phyloP scores from a whole-genome alignment of 1,139 yeast genomes.

The Sugiyamaella pinicola region DNA sequence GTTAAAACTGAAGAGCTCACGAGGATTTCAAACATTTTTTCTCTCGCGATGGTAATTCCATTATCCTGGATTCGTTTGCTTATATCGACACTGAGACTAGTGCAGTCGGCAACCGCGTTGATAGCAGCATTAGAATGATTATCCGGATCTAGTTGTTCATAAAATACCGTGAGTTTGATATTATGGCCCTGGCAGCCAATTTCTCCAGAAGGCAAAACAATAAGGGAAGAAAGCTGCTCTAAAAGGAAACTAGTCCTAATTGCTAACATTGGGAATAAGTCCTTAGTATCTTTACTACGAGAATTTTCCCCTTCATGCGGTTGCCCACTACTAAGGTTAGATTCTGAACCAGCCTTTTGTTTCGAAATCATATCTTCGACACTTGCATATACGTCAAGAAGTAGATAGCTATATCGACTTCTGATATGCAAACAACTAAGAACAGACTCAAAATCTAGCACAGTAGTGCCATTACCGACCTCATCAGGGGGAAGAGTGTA shows the following conservation, averaged over 20 bases:
- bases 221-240: slow-evolving; percentile 19
- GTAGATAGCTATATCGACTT: slow-evolving; percentile 29
- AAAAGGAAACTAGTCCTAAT: slow-evolving; percentile 20
- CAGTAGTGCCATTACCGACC: slow-evolving; percentile 7
- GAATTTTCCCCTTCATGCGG: neutral
- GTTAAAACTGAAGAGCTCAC: slow-evolving; percentile 13
- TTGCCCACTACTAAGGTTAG: neutral
- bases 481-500: slow-evolving; percentile 9
- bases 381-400: slow-evolving; percentile 27
- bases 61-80: neutral
- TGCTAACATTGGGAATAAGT: slow-evolving; percentile 22
- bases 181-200: slow-evolving; percentile 22
- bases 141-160: slow-evolving; percentile 24
- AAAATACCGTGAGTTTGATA: slow-evolving; percentile 21
- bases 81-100: slow-evolving; percentile 7
- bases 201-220: slow-evolving; percentile 23
- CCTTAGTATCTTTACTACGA: neutral
- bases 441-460: slow-evolving; percentile 29
- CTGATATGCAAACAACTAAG: slow-evolving; percentile 32
- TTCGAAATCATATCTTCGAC: slow-evolving; percentile 13
- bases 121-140: slow-evolving; percentile 17
- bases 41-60: neutral
- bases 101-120: slow-evolving; percentile 18
- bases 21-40: slow-evolving; percentile 9
- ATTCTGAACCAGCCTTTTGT: neutral